Evolutionary conservation across 176 grass and related monocot species (phyloP).

Genomic region (Zoysia pacifica): DNA sequence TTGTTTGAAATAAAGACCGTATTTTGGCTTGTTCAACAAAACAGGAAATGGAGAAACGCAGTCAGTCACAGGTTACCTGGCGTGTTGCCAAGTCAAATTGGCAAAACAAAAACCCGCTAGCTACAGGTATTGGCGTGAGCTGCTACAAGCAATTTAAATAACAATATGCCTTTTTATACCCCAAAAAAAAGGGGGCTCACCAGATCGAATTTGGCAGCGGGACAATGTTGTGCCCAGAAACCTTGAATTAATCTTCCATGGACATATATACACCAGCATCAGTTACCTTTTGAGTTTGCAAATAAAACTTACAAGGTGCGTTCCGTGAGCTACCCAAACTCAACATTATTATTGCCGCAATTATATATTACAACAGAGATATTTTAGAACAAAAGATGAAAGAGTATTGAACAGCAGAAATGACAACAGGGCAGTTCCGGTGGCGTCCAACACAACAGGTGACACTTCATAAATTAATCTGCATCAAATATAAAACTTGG

Average conservation of each 20-base stretch:
- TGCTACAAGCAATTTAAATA: background rate
- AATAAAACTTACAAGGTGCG: conserved; percentile 40
- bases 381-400: conserved; percentile 19
- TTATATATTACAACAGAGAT: conserved; percentile 44
- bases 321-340: conserved; percentile 26
- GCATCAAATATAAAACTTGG: background rate
- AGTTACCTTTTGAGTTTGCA: conserved; percentile 1
- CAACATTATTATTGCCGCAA: conserved; percentile 43
- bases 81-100: background rate
- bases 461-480: conserved; percentile 36
- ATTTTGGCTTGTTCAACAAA: background rate
- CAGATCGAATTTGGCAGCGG: background rate
- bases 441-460: conserved; percentile 5
- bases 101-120: background rate
- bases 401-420: background rate
- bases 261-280: conserved; percentile 7
- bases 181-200: background rate
- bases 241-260: conserved; percentile 6
- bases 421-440: conserved; percentile 8
- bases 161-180: background rate
- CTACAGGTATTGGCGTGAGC: background rate
- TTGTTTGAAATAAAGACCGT: no score
- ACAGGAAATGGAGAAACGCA: background rate
- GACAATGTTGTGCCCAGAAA: background rate
- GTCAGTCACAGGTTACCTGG: background rate